These are phyloP conservation scores for Pueraria montana DNA, from an alignment of 306 rosid species.

Conservation along the genomic window DNA sequence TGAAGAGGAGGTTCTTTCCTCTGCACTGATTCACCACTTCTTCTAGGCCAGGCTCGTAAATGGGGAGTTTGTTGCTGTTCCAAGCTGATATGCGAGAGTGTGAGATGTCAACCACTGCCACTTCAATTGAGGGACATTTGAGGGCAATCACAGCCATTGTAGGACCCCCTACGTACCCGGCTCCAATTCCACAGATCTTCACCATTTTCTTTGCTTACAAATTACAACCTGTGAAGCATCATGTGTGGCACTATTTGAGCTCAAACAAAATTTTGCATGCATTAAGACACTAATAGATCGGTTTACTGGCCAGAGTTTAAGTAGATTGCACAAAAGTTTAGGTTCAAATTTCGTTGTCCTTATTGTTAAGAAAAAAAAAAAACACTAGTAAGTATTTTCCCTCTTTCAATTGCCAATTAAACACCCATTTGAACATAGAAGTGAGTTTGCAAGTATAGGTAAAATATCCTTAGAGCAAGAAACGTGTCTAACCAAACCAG, in stretches of 20 bases:
- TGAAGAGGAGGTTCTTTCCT: conserved; percentile 81
- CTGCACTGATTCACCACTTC: conserved; percentile 76
- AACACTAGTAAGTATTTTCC: background rate
- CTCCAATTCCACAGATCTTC: conserved; percentile 90
- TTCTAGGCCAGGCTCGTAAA: conserved; percentile 85
- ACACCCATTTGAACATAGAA: no score
- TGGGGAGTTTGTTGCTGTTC: conserved; percentile 83
- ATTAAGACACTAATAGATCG: background rate
- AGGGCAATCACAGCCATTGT: conserved; percentile 90
- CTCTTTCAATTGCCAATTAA: conserved; percentile 1
- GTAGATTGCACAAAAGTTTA: background rate
- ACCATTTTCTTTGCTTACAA: conserved; percentile 62
- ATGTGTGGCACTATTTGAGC: conserved; percentile 20
- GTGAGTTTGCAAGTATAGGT: background rate
- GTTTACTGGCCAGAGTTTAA: background rate
- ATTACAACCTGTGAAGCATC: conserved; percentile 44
- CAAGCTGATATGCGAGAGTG: conserved; percentile 75
- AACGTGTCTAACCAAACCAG: background rate
- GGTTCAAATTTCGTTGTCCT: background rate
- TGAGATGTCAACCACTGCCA: conserved; percentile 84
- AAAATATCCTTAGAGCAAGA: conserved; percentile 11
- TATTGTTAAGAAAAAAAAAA: background rate
- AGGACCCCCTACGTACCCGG: conserved; percentile 91
- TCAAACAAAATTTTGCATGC: conserved; percentile 19
- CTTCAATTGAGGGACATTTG: conserved; percentile 78